Base-by-base conservation (phyloP, 2,329 filamentous ascomycete genomes). In the Fusarium tricinctum region DNA sequence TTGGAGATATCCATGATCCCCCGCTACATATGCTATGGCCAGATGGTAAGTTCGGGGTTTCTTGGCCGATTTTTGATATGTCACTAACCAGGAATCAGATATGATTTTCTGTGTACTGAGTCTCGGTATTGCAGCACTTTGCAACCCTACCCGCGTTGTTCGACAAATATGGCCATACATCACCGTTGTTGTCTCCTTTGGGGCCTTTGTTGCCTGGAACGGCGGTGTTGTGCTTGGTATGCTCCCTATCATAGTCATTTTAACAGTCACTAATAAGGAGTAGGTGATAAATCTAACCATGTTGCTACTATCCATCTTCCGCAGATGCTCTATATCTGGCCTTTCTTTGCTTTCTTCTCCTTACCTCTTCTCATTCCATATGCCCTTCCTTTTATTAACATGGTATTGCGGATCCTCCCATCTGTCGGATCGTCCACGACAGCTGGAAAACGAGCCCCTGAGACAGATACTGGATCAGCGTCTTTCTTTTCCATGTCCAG, bases 321-420 rank as follows among this genome's bases (percentile, higher is more conserved):
- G 0, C 96, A 99, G 79, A 92, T 99, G 87, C 89, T 98, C 19
- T 99, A 99, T 75, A 90, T 98, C 70, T 97, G 94, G 92, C 91
- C 94, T 0, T 92, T 97, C 66, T 90, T 97, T 59, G 82, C 88
- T 35, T 97, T 98, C 81, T 98, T 97, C 82, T 97, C 94, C 0
- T 88, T 89, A 48, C 95, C 96, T 0, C 83, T 97, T 1, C 80
- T 95, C 6, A 67, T 91, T 1, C 87, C 89, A 1, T 79, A 79
- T 5, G 66, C 77, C 4, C 51, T 90, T 7, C 73, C 86, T 3
- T 12, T 73, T 4, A 10, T 76, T 19, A 68, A 76, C 69, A 20
- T 59, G 12, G 5, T 47, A 17, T 22, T 48, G 7, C 52, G 50
- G 8, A 22, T 60, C 12, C 38, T 59, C 7, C 26, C 28, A 6